Evolutionary conservation across 208 protist genomes (phyloP).

Genomic region (Angomonas desouzai): DNA sequence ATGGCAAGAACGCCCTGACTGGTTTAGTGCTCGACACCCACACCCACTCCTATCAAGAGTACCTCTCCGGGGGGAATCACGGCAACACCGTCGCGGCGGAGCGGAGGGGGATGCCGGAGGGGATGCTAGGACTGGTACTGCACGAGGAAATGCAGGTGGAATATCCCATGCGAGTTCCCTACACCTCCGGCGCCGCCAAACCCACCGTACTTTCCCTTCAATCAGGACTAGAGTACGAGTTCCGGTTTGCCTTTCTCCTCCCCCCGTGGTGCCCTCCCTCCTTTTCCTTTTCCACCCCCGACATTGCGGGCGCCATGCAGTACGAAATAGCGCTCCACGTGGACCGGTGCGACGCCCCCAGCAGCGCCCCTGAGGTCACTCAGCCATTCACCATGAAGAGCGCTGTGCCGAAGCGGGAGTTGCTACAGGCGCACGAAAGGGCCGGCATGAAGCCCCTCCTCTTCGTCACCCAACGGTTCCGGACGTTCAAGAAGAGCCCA

Average conservation of each 20-base stretch:
- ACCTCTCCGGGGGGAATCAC: not conserved
- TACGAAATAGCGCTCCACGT: slow-evolving; percentile 19
- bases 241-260: slow-evolving; percentile 23
- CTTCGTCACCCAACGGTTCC: slow-evolving; percentile 17
- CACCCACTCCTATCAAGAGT: not conserved
- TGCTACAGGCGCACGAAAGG: slow-evolving; percentile 32
- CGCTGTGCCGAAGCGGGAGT: slow-evolving; percentile 18
- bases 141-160: not conserved
- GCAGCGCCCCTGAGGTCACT: not conserved
- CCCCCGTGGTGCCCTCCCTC: slow-evolving; percentile 38
- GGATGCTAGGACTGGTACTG: not conserved
- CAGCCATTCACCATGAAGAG: slow-evolving; percentile 18
- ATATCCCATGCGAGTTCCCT: not conserved
- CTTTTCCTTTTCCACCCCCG: slow-evolving; percentile 19
- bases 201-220: slow-evolving; percentile 1
- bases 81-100: not conserved
- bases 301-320: slow-evolving; percentile 13
- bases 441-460: slow-evolving; percentile 21
- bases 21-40: slow-evolving; percentile 22
- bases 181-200: not conserved
- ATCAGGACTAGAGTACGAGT: slow-evolving; percentile 13
- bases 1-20: slow-evolving; percentile 14
- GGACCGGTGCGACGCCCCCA: not conserved
- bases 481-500: slow-evolving; percentile 18
- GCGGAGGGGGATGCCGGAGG: not conserved